phyloP scores from a whole-genome alignment of 2,329 filamentous ascomycete genomes.

The Bipolaris bicolor region DNA sequence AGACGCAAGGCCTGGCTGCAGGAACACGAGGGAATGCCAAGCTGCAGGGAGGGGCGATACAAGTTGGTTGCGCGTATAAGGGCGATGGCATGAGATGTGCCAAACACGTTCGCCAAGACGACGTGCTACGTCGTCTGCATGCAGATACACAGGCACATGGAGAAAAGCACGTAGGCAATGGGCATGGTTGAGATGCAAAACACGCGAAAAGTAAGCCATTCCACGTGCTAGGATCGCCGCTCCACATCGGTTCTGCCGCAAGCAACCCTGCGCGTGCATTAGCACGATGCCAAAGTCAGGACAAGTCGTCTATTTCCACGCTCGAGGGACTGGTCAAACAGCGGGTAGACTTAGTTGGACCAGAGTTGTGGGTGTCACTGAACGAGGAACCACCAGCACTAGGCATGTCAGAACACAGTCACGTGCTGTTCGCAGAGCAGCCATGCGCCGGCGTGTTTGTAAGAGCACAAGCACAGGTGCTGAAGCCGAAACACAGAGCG shows the following conservation, averaged over 20 bases:
- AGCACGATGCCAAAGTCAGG: background rate
- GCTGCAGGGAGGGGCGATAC: constrained; percentile 2
- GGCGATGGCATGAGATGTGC: background rate
- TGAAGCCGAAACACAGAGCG: background rate
- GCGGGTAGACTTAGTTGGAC: background rate
- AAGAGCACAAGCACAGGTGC: too few relatives aligned
- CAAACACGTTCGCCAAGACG: background rate
- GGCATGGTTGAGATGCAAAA: background rate
- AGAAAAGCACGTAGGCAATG: too few relatives aligned
- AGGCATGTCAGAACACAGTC: background rate
- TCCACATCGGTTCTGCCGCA: background rate
- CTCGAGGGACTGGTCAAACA: background rate
- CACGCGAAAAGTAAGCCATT: background rate
- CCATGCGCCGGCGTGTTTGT: background rate
- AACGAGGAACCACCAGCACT: background rate
- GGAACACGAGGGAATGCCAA: constrained; percentile 15
- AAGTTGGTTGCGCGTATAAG: background rate
- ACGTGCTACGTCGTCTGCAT: background rate
- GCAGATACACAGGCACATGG: background rate
- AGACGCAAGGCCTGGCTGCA: constrained; percentile 12
- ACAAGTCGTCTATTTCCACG: background rate
- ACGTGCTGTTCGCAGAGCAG: background rate
- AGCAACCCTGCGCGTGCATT: background rate
- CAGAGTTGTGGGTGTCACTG: background rate
- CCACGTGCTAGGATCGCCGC: background rate